Evolutionary conservation across 805 yeast species (phyloP).

Genomic region (Pichia membranifaciens): DNA sequence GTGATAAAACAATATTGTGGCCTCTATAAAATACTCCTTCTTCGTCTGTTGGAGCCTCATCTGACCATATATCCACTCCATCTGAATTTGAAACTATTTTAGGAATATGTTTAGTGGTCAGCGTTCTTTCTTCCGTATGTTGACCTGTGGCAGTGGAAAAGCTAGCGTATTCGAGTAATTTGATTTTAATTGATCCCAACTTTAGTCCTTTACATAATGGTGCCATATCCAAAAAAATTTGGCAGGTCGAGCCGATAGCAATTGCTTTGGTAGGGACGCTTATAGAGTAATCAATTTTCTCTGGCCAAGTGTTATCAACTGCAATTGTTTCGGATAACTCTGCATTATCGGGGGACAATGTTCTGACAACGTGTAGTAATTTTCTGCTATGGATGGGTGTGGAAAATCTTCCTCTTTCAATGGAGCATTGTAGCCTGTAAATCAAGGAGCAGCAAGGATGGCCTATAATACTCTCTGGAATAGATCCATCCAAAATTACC

Average conservation of each 20-base stretch:
- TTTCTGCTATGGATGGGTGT: conserved; percentile 59
- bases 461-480: conserved; percentile 88
- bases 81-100: conserved; percentile 34
- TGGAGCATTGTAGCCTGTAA: conserved; percentile 68
- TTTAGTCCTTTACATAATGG: conserved; percentile 79
- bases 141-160: conserved; percentile 56
- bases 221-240: conserved; percentile 62
- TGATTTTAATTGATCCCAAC: conserved; percentile 66
- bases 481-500: conserved; percentile 74
- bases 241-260: conserved; percentile 78
- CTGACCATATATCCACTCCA: conserved; percentile 37
- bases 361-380: conserved; percentile 76
- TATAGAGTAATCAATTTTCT: conserved; percentile 83
- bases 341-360: conserved; percentile 78
- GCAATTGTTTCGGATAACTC: conserved; percentile 89
- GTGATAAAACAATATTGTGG: conserved; percentile 28
- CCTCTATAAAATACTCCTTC: conserved; percentile 37
- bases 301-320: conserved; percentile 93
- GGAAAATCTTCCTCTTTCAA: conserved; percentile 78
- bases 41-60: conserved; percentile 27
- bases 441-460: conserved; percentile 70
- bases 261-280: conserved; percentile 83
- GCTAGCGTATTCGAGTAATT: conserved; percentile 57
- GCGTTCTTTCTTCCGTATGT: conserved; percentile 56
- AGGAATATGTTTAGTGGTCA: conserved; percentile 42